Evolutionary conservation across 2,329 filamentous ascomycete genomes (phyloP), one percentile per base, ranked within the genome.

Genomic region (Curvularia sp.): DNA sequence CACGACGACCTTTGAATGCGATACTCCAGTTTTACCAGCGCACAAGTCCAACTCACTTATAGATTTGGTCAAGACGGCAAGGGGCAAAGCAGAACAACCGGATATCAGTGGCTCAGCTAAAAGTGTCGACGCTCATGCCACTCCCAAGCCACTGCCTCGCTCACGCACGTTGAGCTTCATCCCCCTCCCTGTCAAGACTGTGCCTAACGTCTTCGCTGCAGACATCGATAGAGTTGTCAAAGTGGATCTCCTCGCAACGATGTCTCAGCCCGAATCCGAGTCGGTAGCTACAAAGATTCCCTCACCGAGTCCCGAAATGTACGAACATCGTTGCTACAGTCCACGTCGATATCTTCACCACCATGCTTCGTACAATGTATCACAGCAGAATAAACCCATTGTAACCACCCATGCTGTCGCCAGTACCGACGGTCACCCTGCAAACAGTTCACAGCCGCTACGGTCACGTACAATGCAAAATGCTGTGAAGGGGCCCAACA

Each of bases 81-180:
- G 20, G 12, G 30, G 52, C 15, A 26, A 39, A 12, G 55, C 49
- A 10, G 57, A 41, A 20, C 20, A 57, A 35, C 22, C 28, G 8
- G 46, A 51, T 15, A 12, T 20, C 20, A 26, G 26, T 5, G 58
- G 9, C 13, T 43, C 41, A 18, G 26, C 49, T 31, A 42, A 53
- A 12, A 56, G 13, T 28, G 42, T 38, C 2, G 62, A 67, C 33
- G 22, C 50, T 13, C 60, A 70, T 24, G 53, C 57, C 2, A 70
- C 64, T 20, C 65, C 65, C 1, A 68, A 57, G 47, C 55, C 66
- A 39, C 50, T 73, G 5, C 68, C 71, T 24, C 68, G 71, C 48
- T 72, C 72, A 22, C 71, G 64, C 26, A 75, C 74, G 13, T 59
- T 71, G 60, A 75, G 72, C 62, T 73, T 67, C 63, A 73, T 77